Percentiles rank a stretch among this genome's conserved stretches.
These are phyloP conservation scores for Candida incommunis DNA, from an alignment of 805 yeast species.

Conservation along the genomic window DNA sequence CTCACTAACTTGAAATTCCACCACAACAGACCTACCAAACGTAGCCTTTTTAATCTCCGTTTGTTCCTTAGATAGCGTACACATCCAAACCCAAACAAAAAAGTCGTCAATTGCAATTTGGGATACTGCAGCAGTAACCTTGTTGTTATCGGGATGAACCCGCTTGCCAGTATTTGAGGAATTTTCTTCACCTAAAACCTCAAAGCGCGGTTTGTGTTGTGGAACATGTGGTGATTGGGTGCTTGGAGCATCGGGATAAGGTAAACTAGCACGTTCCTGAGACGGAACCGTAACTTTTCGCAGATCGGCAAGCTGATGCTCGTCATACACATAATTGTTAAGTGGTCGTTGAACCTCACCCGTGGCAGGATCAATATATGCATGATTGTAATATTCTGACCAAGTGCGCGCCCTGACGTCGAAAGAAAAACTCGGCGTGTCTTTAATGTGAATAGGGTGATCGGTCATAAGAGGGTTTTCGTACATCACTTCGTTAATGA, in stretches of 20 bases:
- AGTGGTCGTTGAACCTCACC: slow-evolving; percentile 16
- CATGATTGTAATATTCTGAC: slow-evolving; percentile 17
- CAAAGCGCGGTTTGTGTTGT: slow-evolving; percentile 4
- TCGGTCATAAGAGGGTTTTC: slow-evolving; percentile 15
- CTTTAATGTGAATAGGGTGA: slow-evolving; percentile 11
- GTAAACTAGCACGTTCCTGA: slow-evolving; percentile 15
- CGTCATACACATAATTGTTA: slow-evolving; percentile 19
- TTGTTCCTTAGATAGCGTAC: slow-evolving; percentile 62
- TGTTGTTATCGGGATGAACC: slow-evolving; percentile 9
- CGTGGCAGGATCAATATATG: slow-evolving; percentile 14
- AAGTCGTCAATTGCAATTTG: slow-evolving; percentile 72
- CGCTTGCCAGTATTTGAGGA: slow-evolving; percentile 1
- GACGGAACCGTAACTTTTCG: slow-evolving; percentile 12
- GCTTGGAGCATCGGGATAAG: slow-evolving; percentile 23
- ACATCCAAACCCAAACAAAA: slow-evolving; percentile 85
- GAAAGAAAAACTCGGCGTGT: slow-evolving; percentile 10
- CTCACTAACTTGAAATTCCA: slow-evolving; percentile 67
- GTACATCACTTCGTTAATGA: slow-evolving; percentile 25
- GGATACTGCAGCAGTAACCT: slow-evolving; percentile 31
- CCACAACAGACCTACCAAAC: slow-evolving; percentile 71
- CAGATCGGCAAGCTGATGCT: slow-evolving; percentile 16
- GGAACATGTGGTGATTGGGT: not conserved
- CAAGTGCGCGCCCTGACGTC: slow-evolving; percentile 16
- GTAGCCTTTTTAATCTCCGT: slow-evolving; percentile 45
- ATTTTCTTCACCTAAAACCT: slow-evolving; percentile 1